Conservation (phyloP, 352 stramenopile genomes). For the Pythium oligandrum region DNA sequence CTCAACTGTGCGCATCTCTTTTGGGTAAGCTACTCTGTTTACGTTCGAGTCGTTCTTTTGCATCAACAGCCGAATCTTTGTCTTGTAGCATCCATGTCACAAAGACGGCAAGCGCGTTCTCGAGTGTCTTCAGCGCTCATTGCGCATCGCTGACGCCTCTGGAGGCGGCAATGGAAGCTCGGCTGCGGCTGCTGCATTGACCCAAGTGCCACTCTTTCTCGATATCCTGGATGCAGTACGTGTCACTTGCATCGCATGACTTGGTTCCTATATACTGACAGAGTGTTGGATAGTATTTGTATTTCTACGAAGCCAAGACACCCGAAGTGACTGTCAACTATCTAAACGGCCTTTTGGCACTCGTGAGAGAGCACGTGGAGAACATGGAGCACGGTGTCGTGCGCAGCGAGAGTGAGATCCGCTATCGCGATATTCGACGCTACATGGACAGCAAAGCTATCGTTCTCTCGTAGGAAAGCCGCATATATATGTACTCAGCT, state of each 20-base stretch:
- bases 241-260: conserved; percentile 1
- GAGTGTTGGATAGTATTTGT: conserved; percentile 66
- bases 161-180: conserved; percentile 16
- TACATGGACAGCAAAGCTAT: conserved; percentile 59
- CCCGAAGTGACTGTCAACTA: conserved; percentile 70
- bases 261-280: conserved; percentile 1
- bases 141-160: conserved; percentile 94
- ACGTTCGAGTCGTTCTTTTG: neutral
- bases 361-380: conserved; percentile 92
- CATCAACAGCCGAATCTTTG: neutral
- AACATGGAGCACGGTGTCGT: conserved; percentile 78
- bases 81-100: conserved; percentile 58
- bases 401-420: conserved; percentile 71
- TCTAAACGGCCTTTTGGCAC: conserved; percentile 68
- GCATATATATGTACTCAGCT: too few species aligned
- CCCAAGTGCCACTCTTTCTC: conserved; percentile 94
- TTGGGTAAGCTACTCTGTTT: conserved; percentile 56
- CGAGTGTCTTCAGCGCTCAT: conserved; percentile 94
- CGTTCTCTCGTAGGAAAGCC: conserved; percentile 1
- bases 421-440: conserved; percentile 81
- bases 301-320: conserved; percentile 90
- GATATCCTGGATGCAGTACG: conserved; percentile 91
- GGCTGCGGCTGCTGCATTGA: conserved; percentile 41
- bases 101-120: conserved; percentile 92
- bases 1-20: conserved; percentile 95